Percentiles rank a stretch among this genome's conserved stretches.
Evolutionary conservation across 345 rosid species (phyloP).

Genomic region (Euphorbia peplus): DNA sequence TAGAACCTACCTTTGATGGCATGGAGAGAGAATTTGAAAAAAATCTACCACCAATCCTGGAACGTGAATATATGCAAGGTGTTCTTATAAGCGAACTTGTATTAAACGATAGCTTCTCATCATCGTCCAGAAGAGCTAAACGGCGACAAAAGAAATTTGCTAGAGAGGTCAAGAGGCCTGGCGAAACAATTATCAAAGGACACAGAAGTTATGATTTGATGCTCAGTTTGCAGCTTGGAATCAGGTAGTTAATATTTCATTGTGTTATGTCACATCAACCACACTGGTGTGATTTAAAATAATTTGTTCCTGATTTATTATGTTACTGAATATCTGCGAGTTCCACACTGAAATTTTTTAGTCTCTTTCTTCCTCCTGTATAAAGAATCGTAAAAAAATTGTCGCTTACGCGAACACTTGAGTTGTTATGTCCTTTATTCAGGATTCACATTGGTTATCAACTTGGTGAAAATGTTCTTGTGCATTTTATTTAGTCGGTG

Average conservation of each 20-base stretch:
- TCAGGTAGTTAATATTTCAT: slow-evolving; percentile 44
- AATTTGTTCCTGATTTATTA: not conserved
- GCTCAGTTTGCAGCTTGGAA: slow-evolving; percentile 95
- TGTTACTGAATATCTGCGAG: not conserved
- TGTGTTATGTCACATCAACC: not conserved
- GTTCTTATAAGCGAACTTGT: slow-evolving; percentile 90
- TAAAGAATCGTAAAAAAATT: not conserved
- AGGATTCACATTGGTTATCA: not conserved
- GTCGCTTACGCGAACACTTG: slow-evolving; percentile 5
- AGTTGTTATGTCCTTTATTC: not conserved
- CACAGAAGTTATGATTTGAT: slow-evolving; percentile 96
- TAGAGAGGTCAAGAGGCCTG: slow-evolving; percentile 84
- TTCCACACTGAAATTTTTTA: not conserved
- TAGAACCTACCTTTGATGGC: slow-evolving; percentile 44
- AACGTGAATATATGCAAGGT: slow-evolving; percentile 97
- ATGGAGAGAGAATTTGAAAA: slow-evolving; percentile 34
- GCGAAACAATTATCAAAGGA: slow-evolving; percentile 93
- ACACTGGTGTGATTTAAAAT: not conserved
- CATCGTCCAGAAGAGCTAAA: slow-evolving; percentile 73
- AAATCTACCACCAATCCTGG: slow-evolving; percentile 58
- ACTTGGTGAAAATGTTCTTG: not conserved
- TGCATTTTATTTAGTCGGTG: not conserved
- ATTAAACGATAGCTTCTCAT: slow-evolving; percentile 56
- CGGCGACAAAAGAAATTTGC: slow-evolving; percentile 60
- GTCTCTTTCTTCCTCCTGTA: slow-evolving; percentile 7